phyloP scores from a whole-genome alignment of 805 yeast species.

The Kluyveromyces wickerhamii region DNA sequence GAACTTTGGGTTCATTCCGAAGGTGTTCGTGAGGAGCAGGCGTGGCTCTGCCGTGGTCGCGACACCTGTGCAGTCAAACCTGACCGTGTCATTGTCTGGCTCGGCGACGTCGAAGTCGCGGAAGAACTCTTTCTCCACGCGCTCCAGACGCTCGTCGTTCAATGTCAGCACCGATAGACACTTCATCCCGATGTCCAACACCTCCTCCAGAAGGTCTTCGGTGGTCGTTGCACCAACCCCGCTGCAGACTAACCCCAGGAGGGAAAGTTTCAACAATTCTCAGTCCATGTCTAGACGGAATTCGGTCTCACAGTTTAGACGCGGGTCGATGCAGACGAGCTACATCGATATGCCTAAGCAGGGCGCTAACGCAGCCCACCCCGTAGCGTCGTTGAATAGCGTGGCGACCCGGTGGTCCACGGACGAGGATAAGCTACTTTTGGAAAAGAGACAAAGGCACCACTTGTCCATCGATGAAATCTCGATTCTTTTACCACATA shows the following conservation, averaged over 20 bases:
- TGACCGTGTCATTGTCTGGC: slow-evolving; percentile 19
- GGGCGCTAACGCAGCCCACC: background rate
- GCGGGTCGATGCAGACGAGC: slow-evolving; percentile 7
- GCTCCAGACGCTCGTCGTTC: slow-evolving; percentile 28
- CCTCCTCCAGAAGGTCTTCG: slow-evolving; percentile 26
- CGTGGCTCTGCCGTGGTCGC: slow-evolving; percentile 9
- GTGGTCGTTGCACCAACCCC: slow-evolving; percentile 19
- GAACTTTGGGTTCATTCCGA: slow-evolving; percentile 29
- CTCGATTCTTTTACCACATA: slow-evolving; percentile 59
- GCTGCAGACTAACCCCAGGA: slow-evolving; percentile 10
- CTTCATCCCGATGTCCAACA: slow-evolving; percentile 5
- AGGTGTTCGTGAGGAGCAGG: slow-evolving; percentile 29
- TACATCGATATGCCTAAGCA: slow-evolving; percentile 7
- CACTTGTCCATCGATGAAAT: slow-evolving; percentile 67
- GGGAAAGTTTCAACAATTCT: slow-evolving; percentile 9
- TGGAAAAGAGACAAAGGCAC: slow-evolving; percentile 44
- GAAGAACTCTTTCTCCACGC: slow-evolving; percentile 26
- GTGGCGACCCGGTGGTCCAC: slow-evolving; percentile 33
- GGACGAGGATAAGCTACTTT: slow-evolving; percentile 66
- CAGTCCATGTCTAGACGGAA: slow-evolving; percentile 8
- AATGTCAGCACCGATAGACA: slow-evolving; percentile 16
- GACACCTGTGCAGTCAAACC: slow-evolving; percentile 9
- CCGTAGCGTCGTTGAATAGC: slow-evolving; percentile 1
- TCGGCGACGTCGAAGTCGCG: slow-evolving; percentile 23
- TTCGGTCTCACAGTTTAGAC: slow-evolving; percentile 8